Conservation (phyloP, 163 green algal genomes). For the Chloroidium sp. region DNA sequence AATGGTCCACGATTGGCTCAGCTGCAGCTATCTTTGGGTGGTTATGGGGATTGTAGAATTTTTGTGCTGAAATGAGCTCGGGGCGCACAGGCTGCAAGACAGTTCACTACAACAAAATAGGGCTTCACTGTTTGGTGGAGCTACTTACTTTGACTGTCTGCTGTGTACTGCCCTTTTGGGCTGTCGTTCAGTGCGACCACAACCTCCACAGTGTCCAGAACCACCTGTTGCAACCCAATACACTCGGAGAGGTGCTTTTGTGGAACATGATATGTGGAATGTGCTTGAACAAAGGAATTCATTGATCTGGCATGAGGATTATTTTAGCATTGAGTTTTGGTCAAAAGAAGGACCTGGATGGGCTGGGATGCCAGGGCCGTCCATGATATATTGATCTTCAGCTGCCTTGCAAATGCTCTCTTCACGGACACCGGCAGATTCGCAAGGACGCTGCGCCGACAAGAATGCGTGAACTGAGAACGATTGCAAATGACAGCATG, state of each 20-base stretch:
- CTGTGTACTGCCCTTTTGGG: neutral
- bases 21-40: too few relatives aligned
- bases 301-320: neutral
- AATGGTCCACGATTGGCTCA: too few relatives aligned
- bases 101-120: neutral
- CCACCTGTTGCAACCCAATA: conserved; percentile 7
- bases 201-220: conserved; percentile 24
- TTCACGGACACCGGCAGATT: conserved; percentile 18
- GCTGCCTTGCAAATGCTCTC: conserved; percentile 32
- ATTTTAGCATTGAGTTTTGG: neutral
- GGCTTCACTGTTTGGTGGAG: neutral
- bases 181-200: conserved; percentile 6
- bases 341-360: conserved; percentile 27
- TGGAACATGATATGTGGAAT: too few relatives aligned
- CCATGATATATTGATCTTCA: conserved; percentile 44
- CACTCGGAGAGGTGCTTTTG: too few relatives aligned
- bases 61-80: too few relatives aligned
- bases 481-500: neutral
- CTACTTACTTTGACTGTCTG: neutral
- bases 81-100: neutral
- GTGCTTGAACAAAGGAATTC: too few relatives aligned
- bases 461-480: too few relatives aligned
- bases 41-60: too few relatives aligned
- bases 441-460: conserved; percentile 11
- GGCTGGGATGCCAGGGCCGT: conserved; percentile 33